phyloP scores from a whole-genome alignment of 306 rosid genomes.

The Sindora glabra region DNA sequence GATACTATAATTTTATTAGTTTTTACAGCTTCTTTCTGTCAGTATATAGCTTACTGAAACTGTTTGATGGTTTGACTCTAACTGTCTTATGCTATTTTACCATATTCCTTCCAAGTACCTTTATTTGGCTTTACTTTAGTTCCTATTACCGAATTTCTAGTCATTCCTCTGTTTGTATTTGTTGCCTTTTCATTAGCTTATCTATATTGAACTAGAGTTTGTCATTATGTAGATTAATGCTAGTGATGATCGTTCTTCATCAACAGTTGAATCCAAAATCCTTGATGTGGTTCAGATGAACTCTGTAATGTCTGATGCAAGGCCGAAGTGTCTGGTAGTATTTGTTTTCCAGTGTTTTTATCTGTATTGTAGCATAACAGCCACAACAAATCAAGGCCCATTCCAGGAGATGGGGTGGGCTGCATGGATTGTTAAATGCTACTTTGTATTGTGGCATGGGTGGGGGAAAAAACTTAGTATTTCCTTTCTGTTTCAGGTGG shows the following conservation, averaged over 20 bases:
- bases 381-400: too few species aligned
- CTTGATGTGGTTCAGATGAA: constrained; percentile 84
- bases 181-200: neutral
- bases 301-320: constrained; percentile 56
- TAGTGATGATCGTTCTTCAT: constrained; percentile 87
- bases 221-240: constrained; percentile 68
- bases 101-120: neutral
- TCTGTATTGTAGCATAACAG: neutral
- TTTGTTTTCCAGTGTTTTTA: neutral
- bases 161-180: neutral
- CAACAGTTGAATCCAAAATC: constrained; percentile 79
- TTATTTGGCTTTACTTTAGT: neutral
- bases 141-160: neutral
- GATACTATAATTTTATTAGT: too few species aligned
- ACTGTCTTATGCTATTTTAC: neutral
- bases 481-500: constrained; percentile 42
- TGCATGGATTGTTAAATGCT: too few species aligned
- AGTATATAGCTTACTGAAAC: neutral
- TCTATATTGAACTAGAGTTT: constrained; percentile 9
- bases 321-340: constrained; percentile 87
- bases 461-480: constrained; percentile 3
- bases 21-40: neutral
- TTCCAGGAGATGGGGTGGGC: too few species aligned
- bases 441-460: neutral
- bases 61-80: neutral